Conservation (phyloP, 1,284 basidiomycete genomes). For the Heterobasidion occidentale region DNA sequence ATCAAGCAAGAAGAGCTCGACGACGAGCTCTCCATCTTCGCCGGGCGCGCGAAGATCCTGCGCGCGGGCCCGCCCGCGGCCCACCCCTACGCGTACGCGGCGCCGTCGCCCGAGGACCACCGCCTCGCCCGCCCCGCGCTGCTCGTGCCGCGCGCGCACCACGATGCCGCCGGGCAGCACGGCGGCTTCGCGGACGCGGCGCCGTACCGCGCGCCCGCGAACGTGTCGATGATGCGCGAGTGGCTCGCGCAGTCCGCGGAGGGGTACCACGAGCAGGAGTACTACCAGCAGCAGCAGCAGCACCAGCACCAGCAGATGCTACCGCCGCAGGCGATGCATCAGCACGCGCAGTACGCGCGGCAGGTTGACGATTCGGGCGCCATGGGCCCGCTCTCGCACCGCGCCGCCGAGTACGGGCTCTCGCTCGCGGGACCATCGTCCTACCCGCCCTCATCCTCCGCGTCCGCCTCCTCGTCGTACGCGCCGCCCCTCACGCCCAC, state of each 20-base stretch:
- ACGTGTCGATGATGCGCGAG: background rate
- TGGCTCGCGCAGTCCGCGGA: background rate
- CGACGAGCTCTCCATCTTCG: constrained; percentile 55
- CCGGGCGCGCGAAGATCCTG: constrained; percentile 51
- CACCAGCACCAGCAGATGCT: background rate
- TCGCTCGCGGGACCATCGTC: background rate
- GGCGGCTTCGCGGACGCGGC: background rate
- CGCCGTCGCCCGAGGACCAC: too few relatives aligned
- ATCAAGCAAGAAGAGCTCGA: constrained; percentile 32
- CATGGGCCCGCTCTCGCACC: background rate
- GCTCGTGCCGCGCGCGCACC: too few relatives aligned
- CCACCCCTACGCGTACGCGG: too few relatives aligned
- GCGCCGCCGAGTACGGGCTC: background rate
- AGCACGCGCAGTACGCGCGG: constrained; percentile 3
- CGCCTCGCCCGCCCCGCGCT: too few relatives aligned
- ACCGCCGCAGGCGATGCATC: constrained; percentile 1
- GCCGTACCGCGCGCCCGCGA: background rate
- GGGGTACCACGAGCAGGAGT: background rate
- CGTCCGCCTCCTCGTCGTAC: too few relatives aligned
- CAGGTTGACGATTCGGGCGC: constrained; percentile 5
- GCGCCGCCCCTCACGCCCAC: too few relatives aligned
- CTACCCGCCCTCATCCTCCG: too few relatives aligned
- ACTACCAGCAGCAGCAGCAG: background rate
- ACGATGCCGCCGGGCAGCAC: too few relatives aligned
- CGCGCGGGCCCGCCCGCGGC: background rate